Conservation (phyloP, 345 rosid genomes). For the Limnanthes douglasii region DNA sequence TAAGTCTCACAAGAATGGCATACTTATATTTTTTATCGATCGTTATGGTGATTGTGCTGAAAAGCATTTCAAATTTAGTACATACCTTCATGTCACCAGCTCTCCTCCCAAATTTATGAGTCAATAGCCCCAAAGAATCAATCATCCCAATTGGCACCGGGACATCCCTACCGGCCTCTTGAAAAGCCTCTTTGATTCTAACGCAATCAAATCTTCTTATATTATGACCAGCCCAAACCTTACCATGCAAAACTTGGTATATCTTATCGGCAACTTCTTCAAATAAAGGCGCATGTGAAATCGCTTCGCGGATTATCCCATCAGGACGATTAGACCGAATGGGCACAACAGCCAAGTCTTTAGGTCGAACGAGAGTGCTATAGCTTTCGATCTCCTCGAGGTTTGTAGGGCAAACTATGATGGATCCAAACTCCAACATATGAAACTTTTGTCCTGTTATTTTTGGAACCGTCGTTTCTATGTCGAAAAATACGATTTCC, state of each 20-base stretch:
- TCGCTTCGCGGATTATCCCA: slow-evolving; percentile 64
- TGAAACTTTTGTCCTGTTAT: slow-evolving; percentile 37
- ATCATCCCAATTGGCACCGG: slow-evolving; percentile 58
- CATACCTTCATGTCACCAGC: slow-evolving; percentile 94
- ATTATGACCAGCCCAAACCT: slow-evolving; percentile 94
- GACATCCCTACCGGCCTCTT: slow-evolving; percentile 37
- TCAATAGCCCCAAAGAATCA: slow-evolving; percentile 68
- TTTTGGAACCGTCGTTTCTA: slow-evolving; percentile 75
- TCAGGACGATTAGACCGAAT: slow-evolving; percentile 35
- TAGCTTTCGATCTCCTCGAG: slow-evolving; percentile 54
- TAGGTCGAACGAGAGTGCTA: slow-evolving; percentile 62
- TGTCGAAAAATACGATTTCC: slow-evolving; percentile 69
- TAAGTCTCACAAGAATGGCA: too few species aligned
- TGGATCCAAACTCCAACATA: slow-evolving; percentile 81
- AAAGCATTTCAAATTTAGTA: neutral
- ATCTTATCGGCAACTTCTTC: slow-evolving; percentile 61
- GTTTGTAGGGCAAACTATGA: slow-evolving; percentile 54
- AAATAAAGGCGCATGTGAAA: slow-evolving; percentile 45
- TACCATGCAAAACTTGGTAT: slow-evolving; percentile 41
- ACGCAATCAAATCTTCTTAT: slow-evolving; percentile 73
- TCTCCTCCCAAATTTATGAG: slow-evolving; percentile 61
- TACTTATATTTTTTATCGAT: too few species aligned
- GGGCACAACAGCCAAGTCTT: slow-evolving; percentile 37
- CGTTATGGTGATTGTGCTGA: too few species aligned
- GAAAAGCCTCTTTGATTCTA: slow-evolving; percentile 71